phyloP scores from a whole-genome alignment of 2,329 filamentous ascomycete species.

The Phialophora chinensis region DNA sequence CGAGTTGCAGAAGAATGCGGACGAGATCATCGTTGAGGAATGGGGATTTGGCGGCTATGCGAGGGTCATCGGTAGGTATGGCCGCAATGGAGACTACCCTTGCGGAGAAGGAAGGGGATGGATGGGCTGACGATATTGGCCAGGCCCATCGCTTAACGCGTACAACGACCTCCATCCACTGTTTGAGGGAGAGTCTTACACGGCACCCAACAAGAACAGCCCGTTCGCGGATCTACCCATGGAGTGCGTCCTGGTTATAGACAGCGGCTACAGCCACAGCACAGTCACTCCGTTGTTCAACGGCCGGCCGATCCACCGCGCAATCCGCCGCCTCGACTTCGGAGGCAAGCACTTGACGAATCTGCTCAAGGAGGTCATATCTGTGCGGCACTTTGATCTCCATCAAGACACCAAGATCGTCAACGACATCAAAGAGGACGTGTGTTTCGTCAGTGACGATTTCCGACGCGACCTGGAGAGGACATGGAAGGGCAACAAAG shows the following conservation, averaged over 20 bases:
- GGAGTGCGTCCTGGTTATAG: slow-evolving; percentile 85
- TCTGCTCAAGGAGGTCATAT: slow-evolving; percentile 86
- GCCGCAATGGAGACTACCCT: slow-evolving; percentile 6
- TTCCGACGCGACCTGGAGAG: slow-evolving; percentile 79
- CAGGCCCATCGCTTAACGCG: slow-evolving; percentile 76
- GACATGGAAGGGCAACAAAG: slow-evolving; percentile 78
- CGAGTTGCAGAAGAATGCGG: slow-evolving; percentile 83
- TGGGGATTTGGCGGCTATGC: slow-evolving; percentile 90
- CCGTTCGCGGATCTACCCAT: slow-evolving; percentile 57
- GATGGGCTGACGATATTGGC: slow-evolving; percentile 12
- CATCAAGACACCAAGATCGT: slow-evolving; percentile 91
- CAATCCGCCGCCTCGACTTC: slow-evolving; percentile 82
- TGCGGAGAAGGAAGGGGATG: neutral
- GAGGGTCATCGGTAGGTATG: slow-evolving; percentile 69
- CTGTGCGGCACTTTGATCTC: slow-evolving; percentile 92
- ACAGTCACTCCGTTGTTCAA: slow-evolving; percentile 85
- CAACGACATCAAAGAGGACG: slow-evolving; percentile 92
- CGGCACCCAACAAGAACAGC: slow-evolving; percentile 48
- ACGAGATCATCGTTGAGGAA: slow-evolving; percentile 97
- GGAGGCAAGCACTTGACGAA: slow-evolving; percentile 95
- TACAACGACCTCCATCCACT: slow-evolving; percentile 78
- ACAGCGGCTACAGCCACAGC: slow-evolving; percentile 91
- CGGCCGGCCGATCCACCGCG: slow-evolving; percentile 78
- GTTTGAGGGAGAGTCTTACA: slow-evolving; percentile 63
- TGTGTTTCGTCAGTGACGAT: slow-evolving; percentile 80